These are phyloP conservation scores for Phaseolus lunatus DNA, from an alignment of 306 rosid genomes.

Conservation along the genomic window DNA sequence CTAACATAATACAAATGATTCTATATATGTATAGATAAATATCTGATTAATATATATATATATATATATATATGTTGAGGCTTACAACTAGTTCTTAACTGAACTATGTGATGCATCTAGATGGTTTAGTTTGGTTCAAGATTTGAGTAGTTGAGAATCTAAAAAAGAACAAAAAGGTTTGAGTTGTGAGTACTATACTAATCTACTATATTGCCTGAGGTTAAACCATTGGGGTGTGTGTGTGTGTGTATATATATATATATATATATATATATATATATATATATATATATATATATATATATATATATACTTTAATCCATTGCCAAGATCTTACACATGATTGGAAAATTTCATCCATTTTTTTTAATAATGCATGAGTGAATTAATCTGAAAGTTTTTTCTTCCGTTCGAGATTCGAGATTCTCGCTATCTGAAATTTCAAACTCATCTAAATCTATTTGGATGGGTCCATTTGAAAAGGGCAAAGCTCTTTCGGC, in stretches of 20 bases:
- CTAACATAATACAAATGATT: not conserved
- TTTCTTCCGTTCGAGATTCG: not conserved
- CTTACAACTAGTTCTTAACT: too few relatives aligned
- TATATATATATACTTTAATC: not conserved
- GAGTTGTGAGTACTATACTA: not conserved
- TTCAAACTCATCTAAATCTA: not conserved
- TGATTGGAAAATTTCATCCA: not conserved
- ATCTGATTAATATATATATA: not conserved
- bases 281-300: not conserved
- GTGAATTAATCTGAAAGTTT: not conserved
- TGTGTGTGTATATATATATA: too few relatives aligned
- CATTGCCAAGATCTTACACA: not conserved
- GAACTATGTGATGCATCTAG: not conserved
- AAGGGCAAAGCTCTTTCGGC: not conserved
- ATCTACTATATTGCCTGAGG: not conserved
- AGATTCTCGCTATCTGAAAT: constrained; percentile 4
- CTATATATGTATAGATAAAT: not conserved
- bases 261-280: not conserved
- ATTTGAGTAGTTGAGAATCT: not conserved
- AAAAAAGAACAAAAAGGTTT: not conserved
- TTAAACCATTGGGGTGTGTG: not conserved
- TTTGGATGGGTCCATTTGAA: not conserved
- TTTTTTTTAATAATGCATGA: not conserved
- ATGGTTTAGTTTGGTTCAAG: not conserved
- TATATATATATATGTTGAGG: too few relatives aligned